A percentile compares a stretch with the other conserved stretches of the same genome.
phyloP scores from a whole-genome alignment of 2,329 filamentous ascomycete genomes.

The Cryphonectria japonica region DNA sequence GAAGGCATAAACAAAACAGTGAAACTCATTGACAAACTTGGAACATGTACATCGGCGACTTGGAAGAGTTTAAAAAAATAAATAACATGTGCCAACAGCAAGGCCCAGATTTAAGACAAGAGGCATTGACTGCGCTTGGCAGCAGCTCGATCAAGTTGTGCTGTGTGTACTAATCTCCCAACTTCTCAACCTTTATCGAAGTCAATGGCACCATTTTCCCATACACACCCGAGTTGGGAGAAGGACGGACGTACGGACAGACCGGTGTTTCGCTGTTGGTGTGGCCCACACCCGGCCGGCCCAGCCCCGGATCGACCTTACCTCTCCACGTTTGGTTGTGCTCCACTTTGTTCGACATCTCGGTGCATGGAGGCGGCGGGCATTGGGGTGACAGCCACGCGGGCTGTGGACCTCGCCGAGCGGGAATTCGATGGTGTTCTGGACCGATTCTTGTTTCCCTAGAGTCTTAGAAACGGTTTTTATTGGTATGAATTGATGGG shows the following conservation, averaged over 20 bases:
- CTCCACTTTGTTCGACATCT: not conserved
- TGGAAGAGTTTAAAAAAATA: not conserved
- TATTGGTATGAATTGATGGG: too few species aligned
- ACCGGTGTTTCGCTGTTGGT: not conserved
- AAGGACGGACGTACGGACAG: not conserved
- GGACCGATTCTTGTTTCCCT: not conserved
- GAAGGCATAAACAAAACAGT: slow-evolving; percentile 17
- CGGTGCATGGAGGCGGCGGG: not conserved
- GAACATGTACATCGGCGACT: not conserved
- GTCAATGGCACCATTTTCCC: not conserved
- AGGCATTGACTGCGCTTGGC: not conserved
- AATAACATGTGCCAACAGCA: not conserved
- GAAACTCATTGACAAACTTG: slow-evolving; percentile 16
- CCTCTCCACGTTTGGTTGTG: slow-evolving; percentile 5
- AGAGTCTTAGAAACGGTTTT: not conserved
- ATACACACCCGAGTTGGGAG: not conserved
- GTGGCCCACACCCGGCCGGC: not conserved
- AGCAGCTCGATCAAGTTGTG: not conserved
- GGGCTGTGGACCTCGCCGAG: not conserved
- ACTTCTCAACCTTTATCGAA: not conserved
- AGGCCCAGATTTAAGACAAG: not conserved
- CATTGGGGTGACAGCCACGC: not conserved
- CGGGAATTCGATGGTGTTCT: not conserved
- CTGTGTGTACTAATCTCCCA: not conserved
- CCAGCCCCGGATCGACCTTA: slow-evolving; percentile 5